Evolutionary conservation across 768 basidiomycete species (phyloP).

Genomic region (Suillus paluster): DNA sequence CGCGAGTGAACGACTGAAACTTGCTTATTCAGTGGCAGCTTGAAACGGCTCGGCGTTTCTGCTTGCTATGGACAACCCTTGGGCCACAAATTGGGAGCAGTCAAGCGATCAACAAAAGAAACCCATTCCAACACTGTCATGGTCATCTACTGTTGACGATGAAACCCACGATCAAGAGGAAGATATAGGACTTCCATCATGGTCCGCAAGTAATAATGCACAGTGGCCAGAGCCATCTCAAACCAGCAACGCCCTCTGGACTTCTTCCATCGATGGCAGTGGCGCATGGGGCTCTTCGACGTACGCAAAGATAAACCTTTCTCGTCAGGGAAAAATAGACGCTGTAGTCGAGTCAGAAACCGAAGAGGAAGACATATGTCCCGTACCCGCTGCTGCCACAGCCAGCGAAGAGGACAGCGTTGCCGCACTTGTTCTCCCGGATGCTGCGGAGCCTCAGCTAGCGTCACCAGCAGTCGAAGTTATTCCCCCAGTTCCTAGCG

Average conservation of each 20-base stretch:
- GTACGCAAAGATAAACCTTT: conserved; percentile 15
- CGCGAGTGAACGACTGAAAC: background rate
- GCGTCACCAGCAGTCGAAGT: conserved; percentile 7
- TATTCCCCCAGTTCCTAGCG: conserved; percentile 38
- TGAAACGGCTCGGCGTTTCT: background rate
- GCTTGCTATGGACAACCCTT: conserved; percentile 72
- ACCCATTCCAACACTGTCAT: conserved; percentile 9
- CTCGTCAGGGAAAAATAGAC: conserved; percentile 8
- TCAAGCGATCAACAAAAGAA: conserved; percentile 35
- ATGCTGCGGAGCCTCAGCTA: conserved; percentile 6
- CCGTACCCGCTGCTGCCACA: background rate
- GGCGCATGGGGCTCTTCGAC: conserved; percentile 17
- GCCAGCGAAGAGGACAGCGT: conserved; percentile 1
- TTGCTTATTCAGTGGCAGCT: background rate
- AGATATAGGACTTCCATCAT: conserved; percentile 61
- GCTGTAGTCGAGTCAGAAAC: background rate
- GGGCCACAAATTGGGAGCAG: conserved; percentile 73
- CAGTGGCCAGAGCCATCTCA: conserved; percentile 55
- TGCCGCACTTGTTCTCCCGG: background rate
- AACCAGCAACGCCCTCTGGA: conserved; percentile 48
- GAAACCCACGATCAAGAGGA: conserved; percentile 46
- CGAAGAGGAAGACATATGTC: conserved; percentile 1
- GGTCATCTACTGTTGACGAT: conserved; percentile 14
- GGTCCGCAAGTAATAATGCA: conserved; percentile 50
- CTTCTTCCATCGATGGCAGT: conserved; percentile 10